phyloP scores from a whole-genome alignment of 2,329 filamentous ascomycete species.

The Neocucurbitaria cava region DNA sequence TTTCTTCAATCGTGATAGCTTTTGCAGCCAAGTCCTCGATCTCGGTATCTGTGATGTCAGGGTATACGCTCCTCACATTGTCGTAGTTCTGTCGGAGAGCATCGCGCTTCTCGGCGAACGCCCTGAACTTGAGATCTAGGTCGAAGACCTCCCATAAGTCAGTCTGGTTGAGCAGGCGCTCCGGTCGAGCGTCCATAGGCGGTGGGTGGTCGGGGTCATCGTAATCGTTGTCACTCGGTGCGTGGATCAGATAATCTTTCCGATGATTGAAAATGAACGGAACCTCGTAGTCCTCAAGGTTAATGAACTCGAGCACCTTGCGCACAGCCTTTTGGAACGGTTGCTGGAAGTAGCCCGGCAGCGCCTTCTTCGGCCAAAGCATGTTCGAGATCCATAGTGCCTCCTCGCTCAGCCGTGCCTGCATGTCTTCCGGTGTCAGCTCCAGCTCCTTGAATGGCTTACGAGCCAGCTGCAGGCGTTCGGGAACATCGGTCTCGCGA shows the following conservation, averaged over 20 bases:
- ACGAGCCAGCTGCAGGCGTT: conserved; percentile 91
- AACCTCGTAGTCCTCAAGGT: conserved; percentile 92
- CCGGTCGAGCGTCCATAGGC: conserved; percentile 76
- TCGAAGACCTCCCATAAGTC: conserved; percentile 96
- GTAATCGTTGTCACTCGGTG: conserved; percentile 68
- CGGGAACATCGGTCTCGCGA: conserved; percentile 85
- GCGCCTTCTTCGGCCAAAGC: conserved; percentile 85
- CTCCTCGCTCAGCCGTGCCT: conserved; percentile 74
- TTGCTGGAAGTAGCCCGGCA: conserved; percentile 73
- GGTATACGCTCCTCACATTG: conserved; percentile 66
- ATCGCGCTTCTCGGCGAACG: conserved; percentile 89
- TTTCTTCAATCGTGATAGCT: conserved; percentile 88
- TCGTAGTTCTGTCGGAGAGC: conserved; percentile 80
- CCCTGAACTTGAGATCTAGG: conserved; percentile 92
- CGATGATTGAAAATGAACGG: conserved; percentile 98
- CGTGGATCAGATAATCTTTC: conserved; percentile 95
- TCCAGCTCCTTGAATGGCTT: conserved; percentile 85
- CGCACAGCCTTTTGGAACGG: conserved; percentile 88
- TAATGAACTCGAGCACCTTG: conserved; percentile 94
- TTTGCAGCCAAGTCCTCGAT: conserved; percentile 83
- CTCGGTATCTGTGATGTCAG: conserved; percentile 72
- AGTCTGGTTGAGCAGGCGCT: conserved; percentile 89
- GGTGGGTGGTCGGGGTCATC: conserved; percentile 71
- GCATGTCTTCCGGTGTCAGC: conserved; percentile 77
- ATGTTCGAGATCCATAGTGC: conserved; percentile 89